Base-by-base conservation (phyloP, 768 basidiomycete genomes). In the Tephrocybe sp. region DNA sequence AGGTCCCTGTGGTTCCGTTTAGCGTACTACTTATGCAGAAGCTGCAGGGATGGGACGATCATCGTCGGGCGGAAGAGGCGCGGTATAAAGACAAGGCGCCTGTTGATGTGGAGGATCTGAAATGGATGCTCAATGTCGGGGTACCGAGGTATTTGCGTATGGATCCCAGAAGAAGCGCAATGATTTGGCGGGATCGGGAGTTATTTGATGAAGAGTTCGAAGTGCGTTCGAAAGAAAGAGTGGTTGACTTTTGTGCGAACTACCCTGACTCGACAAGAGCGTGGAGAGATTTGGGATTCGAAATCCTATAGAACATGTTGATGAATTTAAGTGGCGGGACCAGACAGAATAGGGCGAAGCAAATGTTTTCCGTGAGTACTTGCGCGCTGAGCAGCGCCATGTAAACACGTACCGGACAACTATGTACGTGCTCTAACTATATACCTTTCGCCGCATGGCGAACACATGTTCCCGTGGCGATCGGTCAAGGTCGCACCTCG, bases 11-110 rank as follows among this genome's bases (percentile, higher is more conserved):
- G 5, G 27, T 59, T 9, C 58, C 58, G 7, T 59, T 59, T 9
- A 26, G 39, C 5, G 47, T 54, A 8, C 48, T 59, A 2, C 40
- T 59, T 12, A 44, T 59, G 32, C 58, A 57, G 22, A 59, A 59
- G 27, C 41, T 59, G 5, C 58, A 59, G 48, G 50, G 49, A 8
- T 59, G 58, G 58, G 55, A 59, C 26, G 55, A 57, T 24, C 58
- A 59, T 41, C 46, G 49, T 1, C 34, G 16, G 2, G 49, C 58
- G 4, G 39, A 19, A 7, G 58, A 57, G 40, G 39, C 31, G 24
- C 31, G 50, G 9, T 54, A 59, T 9, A 35, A 15, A n/a, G 12
- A 47, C 19, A 59, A 59, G 41, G 52, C 44, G 11, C 52, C 52
- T 2, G 27, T 48, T 5, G 58, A 59, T 13, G 53, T 46, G 15